Conservation (phyloP, 352 stramenopile genomes). For the Phytopythium oedochilum region DNA sequence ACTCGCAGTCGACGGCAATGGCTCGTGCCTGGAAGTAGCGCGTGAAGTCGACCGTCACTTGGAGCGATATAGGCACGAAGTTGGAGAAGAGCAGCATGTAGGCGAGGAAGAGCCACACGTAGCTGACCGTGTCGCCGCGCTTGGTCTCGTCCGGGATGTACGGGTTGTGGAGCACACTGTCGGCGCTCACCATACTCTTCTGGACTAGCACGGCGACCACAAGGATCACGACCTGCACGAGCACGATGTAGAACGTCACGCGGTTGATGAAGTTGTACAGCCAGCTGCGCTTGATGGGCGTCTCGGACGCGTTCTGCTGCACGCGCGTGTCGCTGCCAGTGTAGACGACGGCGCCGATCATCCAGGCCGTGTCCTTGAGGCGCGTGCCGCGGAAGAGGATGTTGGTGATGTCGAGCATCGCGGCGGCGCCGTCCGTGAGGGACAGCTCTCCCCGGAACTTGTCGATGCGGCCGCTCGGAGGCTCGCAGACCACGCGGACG, state of each 20-base stretch:
- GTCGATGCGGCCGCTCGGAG: constrained; percentile 62
- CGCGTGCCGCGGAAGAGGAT: constrained; percentile 66
- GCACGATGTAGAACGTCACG: constrained; percentile 72
- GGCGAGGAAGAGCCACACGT: constrained; percentile 51
- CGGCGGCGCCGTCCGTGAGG: constrained; percentile 9
- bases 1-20: constrained; percentile 62
- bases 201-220: constrained; percentile 42
- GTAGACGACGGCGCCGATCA: constrained; percentile 80
- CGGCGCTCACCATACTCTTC: constrained; percentile 23
- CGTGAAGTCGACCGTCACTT: constrained; percentile 86
- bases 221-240: constrained; percentile 56
- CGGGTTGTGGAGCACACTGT: constrained; percentile 27
- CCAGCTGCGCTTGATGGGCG: constrained; percentile 67
- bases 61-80: constrained; percentile 92
- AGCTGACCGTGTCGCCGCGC: constrained; percentile 25
- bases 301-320: constrained; percentile 71
- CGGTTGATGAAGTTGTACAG: constrained; percentile 80
- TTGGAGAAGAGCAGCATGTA: constrained; percentile 92
- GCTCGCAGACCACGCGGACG: constrained; percentile 34
- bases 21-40: constrained; percentile 74
- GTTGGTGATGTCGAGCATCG: constrained; percentile 59
- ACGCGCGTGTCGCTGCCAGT: constrained; percentile 87
- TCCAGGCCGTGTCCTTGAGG: constrained; percentile 67
- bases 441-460: constrained; percentile 74
- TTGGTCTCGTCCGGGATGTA: constrained; percentile 40